Evolutionary conservation across 2,329 filamentous ascomycete species (phyloP).

Genomic region (Colletotrichum plurivorum): DNA sequence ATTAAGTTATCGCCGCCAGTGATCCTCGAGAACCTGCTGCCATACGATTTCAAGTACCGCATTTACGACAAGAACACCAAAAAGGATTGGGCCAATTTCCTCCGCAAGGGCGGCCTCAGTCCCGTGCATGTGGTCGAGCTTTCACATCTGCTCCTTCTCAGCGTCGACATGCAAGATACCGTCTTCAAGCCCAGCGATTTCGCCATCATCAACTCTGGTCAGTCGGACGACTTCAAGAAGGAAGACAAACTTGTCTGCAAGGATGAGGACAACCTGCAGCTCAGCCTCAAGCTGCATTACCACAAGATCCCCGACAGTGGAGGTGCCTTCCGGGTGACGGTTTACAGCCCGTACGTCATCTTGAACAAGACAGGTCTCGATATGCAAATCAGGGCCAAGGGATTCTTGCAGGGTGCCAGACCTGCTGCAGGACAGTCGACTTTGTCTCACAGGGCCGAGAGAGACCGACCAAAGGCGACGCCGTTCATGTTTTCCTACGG

Average conservation of each 20-base stretch:
- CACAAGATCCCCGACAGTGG: slow-evolving; percentile 91
- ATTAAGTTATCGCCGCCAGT: slow-evolving; percentile 92
- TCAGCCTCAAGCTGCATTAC: slow-evolving; percentile 92
- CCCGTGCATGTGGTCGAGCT: slow-evolving; percentile 97
- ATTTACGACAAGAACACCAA: slow-evolving; percentile 99
- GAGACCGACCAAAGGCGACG: slow-evolving; percentile 78
- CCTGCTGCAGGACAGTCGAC: slow-evolving; percentile 83
- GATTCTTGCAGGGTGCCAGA: slow-evolving; percentile 86
- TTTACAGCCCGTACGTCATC: slow-evolving; percentile 95
- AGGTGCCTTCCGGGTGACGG: slow-evolving; percentile 94
- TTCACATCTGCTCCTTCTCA: slow-evolving; percentile 91
- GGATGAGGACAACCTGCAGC: slow-evolving; percentile 83
- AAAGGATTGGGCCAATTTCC: slow-evolving; percentile 99
- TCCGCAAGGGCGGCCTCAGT: slow-evolving; percentile 95
- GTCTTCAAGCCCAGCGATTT: slow-evolving; percentile 96
- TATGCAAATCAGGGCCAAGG: slow-evolving; percentile 89
- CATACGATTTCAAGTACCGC: slow-evolving; percentile 98
- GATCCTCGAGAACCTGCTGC: slow-evolving; percentile 93
- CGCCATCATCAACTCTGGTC: slow-evolving; percentile 93
- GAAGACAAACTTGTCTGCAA: slow-evolving; percentile 86
- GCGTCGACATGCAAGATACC: slow-evolving; percentile 96
- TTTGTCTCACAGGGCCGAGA: slow-evolving; percentile 65
- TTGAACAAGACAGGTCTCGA: slow-evolving; percentile 95
- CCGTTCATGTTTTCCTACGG: slow-evolving; percentile 98
- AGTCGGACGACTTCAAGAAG: slow-evolving; percentile 88